A percentile compares a stretch with the other conserved stretches of the same genome.
Conservation (phyloP, 2,329 filamentous ascomycete species). For the Lachnellula suecica region DNA sequence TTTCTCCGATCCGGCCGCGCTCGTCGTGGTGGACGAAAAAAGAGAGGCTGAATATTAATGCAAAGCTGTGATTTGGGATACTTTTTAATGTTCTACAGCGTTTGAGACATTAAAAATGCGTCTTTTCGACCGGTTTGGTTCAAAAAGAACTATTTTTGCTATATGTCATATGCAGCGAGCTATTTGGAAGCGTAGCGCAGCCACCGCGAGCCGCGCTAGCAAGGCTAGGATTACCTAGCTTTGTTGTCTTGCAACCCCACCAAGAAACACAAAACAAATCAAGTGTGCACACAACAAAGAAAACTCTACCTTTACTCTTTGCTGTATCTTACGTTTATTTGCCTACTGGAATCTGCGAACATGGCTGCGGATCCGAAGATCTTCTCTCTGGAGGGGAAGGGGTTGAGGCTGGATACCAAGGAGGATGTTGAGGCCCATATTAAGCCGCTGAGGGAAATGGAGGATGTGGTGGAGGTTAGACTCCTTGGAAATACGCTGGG, state of each 20-base stretch:
- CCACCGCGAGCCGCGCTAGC: too few relatives aligned
- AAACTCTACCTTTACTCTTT: neutral
- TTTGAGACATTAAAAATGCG: too few relatives aligned
- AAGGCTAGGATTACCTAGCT: too few relatives aligned
- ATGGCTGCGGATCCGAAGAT: slow-evolving; percentile 60
- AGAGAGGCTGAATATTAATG: too few relatives aligned
- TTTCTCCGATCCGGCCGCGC: neutral
- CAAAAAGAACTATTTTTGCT: too few relatives aligned
- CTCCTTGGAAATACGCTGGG: slow-evolving; percentile 92
- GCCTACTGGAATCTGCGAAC: slow-evolving; percentile 6
- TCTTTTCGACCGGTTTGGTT: too few relatives aligned
- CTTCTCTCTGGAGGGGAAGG: slow-evolving; percentile 90
- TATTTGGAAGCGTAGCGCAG: too few relatives aligned
- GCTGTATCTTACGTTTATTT: neutral
- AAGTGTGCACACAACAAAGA: neutral
- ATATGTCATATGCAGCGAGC: too few relatives aligned
- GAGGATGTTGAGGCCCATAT: slow-evolving; percentile 86
- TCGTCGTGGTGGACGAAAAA: too few relatives aligned
- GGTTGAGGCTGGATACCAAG: slow-evolving; percentile 87
- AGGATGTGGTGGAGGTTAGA: slow-evolving; percentile 79
- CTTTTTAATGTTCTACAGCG: too few relatives aligned
- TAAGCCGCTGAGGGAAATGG: slow-evolving; percentile 67
- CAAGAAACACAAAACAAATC: slow-evolving; percentile 7
- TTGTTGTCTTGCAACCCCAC: slow-evolving; percentile 7
- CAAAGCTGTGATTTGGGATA: too few relatives aligned